Evolutionary conservation across 1,139 yeast genomes (phyloP).

Genomic region (Pichia sp.): DNA sequence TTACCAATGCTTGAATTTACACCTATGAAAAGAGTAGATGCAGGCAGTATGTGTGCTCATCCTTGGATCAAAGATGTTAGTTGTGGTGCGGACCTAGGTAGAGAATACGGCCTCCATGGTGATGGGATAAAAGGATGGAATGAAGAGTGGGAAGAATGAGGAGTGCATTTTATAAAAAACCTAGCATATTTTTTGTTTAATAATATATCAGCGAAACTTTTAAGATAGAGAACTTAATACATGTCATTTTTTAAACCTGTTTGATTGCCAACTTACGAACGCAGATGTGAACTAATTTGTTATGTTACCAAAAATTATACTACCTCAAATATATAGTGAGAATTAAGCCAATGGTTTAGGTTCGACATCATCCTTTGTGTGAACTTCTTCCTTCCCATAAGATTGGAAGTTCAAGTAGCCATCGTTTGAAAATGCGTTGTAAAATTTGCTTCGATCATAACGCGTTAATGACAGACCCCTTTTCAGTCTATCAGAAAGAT

Average conservation of each 20-base stretch:
- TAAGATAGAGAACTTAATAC: no score
- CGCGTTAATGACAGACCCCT: constrained; percentile 35
- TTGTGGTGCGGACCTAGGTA: constrained; percentile 42
- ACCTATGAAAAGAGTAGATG: constrained; percentile 69
- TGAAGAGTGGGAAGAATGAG: constrained; percentile 8
- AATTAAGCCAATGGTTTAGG: constrained; percentile 1
- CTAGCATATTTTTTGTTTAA: no score
- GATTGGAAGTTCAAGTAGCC: constrained; percentile 25
- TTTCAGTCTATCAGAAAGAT: constrained; percentile 36
- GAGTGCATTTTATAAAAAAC: background rate
- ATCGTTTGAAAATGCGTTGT: constrained; percentile 19
- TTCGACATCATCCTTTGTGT: constrained; percentile 11
- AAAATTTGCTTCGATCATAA: constrained; percentile 29
- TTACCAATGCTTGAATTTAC: constrained; percentile 62
- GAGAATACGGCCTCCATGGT: constrained; percentile 52
- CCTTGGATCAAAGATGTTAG: constrained; percentile 60
- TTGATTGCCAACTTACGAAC: no score
- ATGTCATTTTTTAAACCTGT: no score
- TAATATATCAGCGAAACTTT: no score
- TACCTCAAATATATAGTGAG: no score
- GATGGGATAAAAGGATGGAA: constrained; percentile 55
- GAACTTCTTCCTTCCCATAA: constrained; percentile 22
- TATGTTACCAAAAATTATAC: no score
- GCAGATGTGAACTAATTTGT: no score
- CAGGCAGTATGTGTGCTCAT: constrained; percentile 70